Evolutionary conservation across 177 flowering plant species (phyloP).

Genomic region (Vitis hybrid): DNA sequence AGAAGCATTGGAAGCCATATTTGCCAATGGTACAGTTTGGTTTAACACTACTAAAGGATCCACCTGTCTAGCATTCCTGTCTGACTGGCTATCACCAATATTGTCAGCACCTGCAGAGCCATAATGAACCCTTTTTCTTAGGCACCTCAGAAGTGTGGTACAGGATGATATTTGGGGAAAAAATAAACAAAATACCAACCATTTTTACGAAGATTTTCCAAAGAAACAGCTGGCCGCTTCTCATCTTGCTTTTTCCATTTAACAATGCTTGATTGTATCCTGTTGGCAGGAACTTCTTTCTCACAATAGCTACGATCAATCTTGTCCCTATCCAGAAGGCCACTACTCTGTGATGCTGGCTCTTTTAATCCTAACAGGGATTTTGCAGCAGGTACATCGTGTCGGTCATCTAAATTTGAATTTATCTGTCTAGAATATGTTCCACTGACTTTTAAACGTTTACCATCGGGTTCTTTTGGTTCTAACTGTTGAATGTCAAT

Average conservation of each 20-base stretch:
- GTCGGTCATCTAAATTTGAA: conserved; percentile 19
- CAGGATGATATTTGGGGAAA: neutral
- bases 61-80: conserved; percentile 12
- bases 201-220: conserved; percentile 22
- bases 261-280: conserved; percentile 9
- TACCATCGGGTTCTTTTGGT: conserved; percentile 45
- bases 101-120: conserved; percentile 30
- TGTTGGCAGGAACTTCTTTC: conserved; percentile 18
- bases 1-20: conserved; percentile 8
- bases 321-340: conserved; percentile 8
- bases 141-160: neutral
- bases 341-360: conserved; percentile 13
- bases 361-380: conserved; percentile 16
- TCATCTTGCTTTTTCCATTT: conserved; percentile 21
- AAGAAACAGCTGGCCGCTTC: conserved; percentile 17
- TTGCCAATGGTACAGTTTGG: conserved; percentile 9
- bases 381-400: conserved; percentile 11
- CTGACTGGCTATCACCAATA: conserved; percentile 23
- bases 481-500: conserved; percentile 20
- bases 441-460: conserved; percentile 43
- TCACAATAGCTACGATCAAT: conserved; percentile 10
- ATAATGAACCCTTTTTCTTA: conserved; percentile 2
- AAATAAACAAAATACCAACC: conserved; percentile 21
- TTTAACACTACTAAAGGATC: conserved; percentile 20
- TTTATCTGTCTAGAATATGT: conserved; percentile 18